These are phyloP conservation scores for Pseudocercospora cruenta DNA, from an alignment of 2,329 filamentous ascomycete species.

Conservation along the genomic window DNA sequence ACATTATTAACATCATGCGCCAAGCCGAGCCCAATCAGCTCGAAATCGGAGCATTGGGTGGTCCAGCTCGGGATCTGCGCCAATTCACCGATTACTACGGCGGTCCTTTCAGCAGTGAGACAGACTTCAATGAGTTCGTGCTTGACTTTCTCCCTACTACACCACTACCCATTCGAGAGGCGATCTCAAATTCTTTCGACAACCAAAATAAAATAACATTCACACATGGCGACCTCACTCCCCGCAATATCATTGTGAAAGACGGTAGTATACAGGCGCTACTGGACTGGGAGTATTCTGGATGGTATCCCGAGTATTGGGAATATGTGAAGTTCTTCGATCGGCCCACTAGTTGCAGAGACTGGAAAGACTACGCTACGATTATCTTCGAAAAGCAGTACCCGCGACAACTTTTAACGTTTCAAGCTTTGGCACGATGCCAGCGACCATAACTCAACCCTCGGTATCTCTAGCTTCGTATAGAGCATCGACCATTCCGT, in stretches of 20 bases:
- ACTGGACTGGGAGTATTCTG: conserved; percentile 29
- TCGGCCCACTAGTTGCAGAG: conserved; percentile 14
- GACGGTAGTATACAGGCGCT: conserved; percentile 2
- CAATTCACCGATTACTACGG: neutral
- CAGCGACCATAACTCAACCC: neutral
- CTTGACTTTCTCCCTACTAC: neutral
- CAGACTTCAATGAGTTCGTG: neutral
- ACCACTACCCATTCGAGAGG: neutral
- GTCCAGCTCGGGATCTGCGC: neutral
- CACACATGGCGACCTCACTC: neutral
- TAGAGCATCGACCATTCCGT: neutral
- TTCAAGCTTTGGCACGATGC: conserved; percentile 2
- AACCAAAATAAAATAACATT: neutral
- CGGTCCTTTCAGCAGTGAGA: neutral
- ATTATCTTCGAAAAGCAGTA: conserved; percentile 15
- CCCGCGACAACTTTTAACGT: conserved; percentile 13
- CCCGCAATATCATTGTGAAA: neutral
- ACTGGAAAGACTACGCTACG: conserved; percentile 21
- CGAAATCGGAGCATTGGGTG: neutral
- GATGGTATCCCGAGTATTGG: conserved; percentile 32
- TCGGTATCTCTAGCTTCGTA: neutral
- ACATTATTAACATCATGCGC: neutral
- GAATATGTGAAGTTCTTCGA: conserved; percentile 31
- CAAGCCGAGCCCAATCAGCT: neutral
- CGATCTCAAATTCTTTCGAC: neutral